A percentile compares a stretch with the other conserved stretches of the same genome.
Evolutionary conservation across 1,139 yeast species (phyloP).

Genomic region (Entelexis sorbosivorans): DNA sequence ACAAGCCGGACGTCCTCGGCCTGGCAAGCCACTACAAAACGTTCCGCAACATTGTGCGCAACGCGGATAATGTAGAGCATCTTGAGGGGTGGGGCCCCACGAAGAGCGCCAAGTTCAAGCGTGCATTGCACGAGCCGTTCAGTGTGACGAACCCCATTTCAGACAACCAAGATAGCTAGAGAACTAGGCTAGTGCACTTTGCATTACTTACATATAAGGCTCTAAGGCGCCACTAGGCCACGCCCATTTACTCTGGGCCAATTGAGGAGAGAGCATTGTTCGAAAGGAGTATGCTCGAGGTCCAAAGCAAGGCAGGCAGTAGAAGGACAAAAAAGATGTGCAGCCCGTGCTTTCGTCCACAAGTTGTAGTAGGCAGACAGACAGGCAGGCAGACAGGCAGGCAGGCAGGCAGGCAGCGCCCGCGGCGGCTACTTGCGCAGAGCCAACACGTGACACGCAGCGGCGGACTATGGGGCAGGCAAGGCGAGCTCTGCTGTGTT

Average conservation of each 20-base stretch:
- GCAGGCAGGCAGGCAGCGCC: no score
- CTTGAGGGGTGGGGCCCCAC: slow-evolving; percentile 49
- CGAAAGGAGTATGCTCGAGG: no score
- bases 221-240: no score
- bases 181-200: no score
- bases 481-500: neutral
- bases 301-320: no score
- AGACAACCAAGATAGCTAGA: neutral
- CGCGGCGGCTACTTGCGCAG: neutral
- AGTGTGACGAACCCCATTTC: slow-evolving; percentile 16
- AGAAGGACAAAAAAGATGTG: no score
- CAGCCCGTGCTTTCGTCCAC: no score
- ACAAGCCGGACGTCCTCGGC: slow-evolving; percentile 50
- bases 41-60: slow-evolving; percentile 39
- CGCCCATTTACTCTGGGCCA: no score
- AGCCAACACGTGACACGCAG: neutral
- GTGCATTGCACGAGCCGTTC: slow-evolving; percentile 45
- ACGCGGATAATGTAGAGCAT: slow-evolving; percentile 30
- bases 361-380: no score
- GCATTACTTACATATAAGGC: no score
- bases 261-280: no score
- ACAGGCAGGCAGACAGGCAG: no score
- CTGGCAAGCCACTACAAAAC: slow-evolving; percentile 45
- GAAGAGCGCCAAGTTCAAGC: slow-evolving; percentile 39
- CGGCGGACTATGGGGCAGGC: neutral